Conservation (phyloP, 2,329 filamentous ascomycete species). For the Ophiostoma pallidulum region DNA sequence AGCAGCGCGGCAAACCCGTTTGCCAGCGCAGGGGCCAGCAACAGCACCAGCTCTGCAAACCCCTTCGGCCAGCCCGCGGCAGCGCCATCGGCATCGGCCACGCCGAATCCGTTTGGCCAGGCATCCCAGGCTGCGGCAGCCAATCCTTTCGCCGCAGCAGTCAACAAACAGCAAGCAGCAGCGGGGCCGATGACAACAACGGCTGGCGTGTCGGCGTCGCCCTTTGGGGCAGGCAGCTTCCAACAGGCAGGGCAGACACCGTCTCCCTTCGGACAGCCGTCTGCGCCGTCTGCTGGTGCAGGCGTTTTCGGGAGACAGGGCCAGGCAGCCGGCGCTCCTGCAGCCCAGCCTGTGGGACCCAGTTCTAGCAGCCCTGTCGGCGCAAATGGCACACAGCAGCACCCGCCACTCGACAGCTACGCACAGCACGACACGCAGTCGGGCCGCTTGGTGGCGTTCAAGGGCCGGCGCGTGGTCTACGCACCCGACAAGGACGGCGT, state of each 20-base stretch:
- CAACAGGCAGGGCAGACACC: slow-evolving; percentile 1
- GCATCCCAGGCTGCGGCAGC: not conserved
- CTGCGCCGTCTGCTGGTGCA: not conserved
- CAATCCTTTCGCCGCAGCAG: slow-evolving; percentile 5
- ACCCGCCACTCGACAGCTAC: slow-evolving; percentile 25
- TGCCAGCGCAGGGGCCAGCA: slow-evolving; percentile 14
- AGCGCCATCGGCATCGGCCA: too few relatives aligned
- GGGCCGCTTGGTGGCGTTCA: slow-evolving; percentile 23
- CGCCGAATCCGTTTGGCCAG: slow-evolving; percentile 28
- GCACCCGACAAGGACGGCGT: slow-evolving; percentile 29
- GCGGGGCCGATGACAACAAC: not conserved
- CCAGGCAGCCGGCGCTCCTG: not conserved
- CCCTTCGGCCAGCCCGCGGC: too few relatives aligned
- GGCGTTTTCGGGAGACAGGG: slow-evolving; percentile 8
- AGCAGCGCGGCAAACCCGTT: slow-evolving; percentile 28
- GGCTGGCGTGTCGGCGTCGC: slow-evolving; percentile 13
- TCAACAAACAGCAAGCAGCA: not conserved
- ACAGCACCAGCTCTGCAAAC: not conserved
- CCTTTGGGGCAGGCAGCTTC: slow-evolving; percentile 16
- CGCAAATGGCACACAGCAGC: slow-evolving; percentile 14
- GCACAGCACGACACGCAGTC: slow-evolving; percentile 16
- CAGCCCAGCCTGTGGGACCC: not conserved
- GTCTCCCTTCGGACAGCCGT: slow-evolving; percentile 11
- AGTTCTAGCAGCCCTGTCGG: not conserved
- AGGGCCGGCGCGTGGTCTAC: slow-evolving; percentile 24